Evolutionary conservation across 208 protist species (phyloP).

Genomic region (Leishmania gerbilli): DNA sequence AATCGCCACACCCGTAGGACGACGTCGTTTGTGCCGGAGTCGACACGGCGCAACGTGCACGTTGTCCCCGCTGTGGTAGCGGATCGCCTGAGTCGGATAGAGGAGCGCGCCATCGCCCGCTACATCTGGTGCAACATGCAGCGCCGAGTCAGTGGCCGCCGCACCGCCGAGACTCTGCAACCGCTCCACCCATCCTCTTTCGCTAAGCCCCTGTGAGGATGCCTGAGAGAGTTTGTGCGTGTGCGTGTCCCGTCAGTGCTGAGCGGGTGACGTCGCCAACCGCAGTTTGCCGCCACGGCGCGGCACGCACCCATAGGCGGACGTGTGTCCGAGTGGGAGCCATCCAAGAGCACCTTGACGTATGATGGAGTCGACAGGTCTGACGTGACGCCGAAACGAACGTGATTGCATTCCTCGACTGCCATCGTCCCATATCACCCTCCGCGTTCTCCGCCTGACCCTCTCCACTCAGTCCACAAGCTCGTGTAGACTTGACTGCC

Average conservation of each 20-base stretch:
- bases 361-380: neutral
- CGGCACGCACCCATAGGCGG: neutral
- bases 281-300: neutral
- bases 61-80: conserved; percentile 60
- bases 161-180: neutral
- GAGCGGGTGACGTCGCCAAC: neutral
- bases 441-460: neutral
- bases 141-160: conserved; percentile 1
- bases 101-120: conserved; percentile 54
- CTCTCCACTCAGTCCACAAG: neutral
- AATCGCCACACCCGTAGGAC: neutral
- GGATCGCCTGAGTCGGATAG: conserved; percentile 43
- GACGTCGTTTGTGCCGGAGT: conserved; percentile 13
- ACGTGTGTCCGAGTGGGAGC: no score
- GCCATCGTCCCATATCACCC: neutral
- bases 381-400: neutral
- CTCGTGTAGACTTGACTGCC: neutral
- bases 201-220: neutral
- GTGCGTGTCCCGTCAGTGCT: neutral
- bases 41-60: conserved; percentile 27
- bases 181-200: neutral
- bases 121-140: conserved; percentile 41
- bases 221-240: neutral
- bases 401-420: neutral
- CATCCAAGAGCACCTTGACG: neutral